Conservation (phyloP, 2,329 filamentous ascomycete genomes). For the Ceratocystiopsis sp. region DNA sequence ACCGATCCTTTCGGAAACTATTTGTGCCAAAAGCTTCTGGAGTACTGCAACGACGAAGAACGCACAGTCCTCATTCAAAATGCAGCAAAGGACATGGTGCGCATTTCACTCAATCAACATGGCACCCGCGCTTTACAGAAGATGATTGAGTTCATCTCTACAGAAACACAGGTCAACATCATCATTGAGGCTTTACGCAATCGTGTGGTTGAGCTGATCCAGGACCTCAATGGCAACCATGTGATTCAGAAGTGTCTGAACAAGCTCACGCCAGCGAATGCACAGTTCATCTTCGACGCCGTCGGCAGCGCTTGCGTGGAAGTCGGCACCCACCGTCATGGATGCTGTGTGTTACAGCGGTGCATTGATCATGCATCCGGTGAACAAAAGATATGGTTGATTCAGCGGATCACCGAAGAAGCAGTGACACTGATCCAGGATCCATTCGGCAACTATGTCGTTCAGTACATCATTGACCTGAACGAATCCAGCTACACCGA, state of each 20-base stretch:
- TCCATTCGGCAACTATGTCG: constrained; percentile 95
- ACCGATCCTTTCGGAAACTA: constrained; percentile 99
- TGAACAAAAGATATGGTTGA: constrained; percentile 72
- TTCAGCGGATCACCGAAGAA: constrained; percentile 72
- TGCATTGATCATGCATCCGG: constrained; percentile 95
- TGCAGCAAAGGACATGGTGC: constrained; percentile 71
- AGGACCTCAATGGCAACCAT: constrained; percentile 96
- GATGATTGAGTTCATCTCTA: constrained; percentile 97
- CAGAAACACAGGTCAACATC: constrained; percentile 65
- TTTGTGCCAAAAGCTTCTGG: constrained; percentile 92
- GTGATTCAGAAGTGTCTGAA: constrained; percentile 99
- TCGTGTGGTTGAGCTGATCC: constrained; percentile 84
- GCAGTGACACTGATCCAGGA: constrained; percentile 86
- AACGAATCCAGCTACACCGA: constrained; percentile 78
- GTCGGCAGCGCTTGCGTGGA: constrained; percentile 75
- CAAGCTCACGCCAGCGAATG: constrained; percentile 68
- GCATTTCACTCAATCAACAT: constrained; percentile 92
- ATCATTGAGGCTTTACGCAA: constrained; percentile 73
- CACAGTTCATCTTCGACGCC: constrained; percentile 93
- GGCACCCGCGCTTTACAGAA: constrained; percentile 93
- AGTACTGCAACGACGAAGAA: constrained; percentile 90
- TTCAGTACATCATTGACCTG: constrained; percentile 95
- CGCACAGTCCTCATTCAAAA: constrained; percentile 86
- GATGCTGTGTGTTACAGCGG: constrained; percentile 92
- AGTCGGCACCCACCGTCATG: constrained; percentile 92